A percentile compares a stretch with the other conserved stretches of the same genome.
Conservation (phyloP, 2,329 filamentous ascomycete genomes). For the Ceratocystis eucalypticola region DNA sequence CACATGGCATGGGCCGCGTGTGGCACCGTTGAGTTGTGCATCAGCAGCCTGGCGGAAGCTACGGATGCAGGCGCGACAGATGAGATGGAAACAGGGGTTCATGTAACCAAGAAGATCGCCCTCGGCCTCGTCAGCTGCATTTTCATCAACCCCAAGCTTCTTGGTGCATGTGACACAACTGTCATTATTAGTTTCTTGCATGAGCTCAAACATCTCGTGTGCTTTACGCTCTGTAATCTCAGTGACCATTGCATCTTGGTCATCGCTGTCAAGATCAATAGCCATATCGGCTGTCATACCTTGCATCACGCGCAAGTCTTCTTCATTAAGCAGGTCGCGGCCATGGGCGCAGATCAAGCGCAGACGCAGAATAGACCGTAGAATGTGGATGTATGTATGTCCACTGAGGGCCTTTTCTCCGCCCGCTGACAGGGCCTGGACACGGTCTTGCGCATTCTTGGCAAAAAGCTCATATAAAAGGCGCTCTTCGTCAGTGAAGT, state of each 20-base stretch:
- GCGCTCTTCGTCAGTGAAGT: slow-evolving; percentile 63
- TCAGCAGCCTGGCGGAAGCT: slow-evolving; percentile 42
- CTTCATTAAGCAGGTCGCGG: slow-evolving; percentile 73
- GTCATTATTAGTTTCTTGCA: slow-evolving; percentile 69
- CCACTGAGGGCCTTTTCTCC: slow-evolving; percentile 57
- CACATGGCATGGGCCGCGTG: slow-evolving; percentile 47
- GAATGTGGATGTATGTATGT: slow-evolving; percentile 81
- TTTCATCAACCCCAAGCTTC: slow-evolving; percentile 44
- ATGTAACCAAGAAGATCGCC: slow-evolving; percentile 61
- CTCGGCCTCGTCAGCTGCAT: slow-evolving; percentile 45
- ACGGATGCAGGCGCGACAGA: slow-evolving; percentile 63
- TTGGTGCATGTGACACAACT: slow-evolving; percentile 56
- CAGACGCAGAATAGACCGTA: slow-evolving; percentile 80
- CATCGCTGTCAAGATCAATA: slow-evolving; percentile 76
- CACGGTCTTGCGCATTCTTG: slow-evolving; percentile 63
- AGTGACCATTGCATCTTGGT: slow-evolving; percentile 43
- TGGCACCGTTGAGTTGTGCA: slow-evolving; percentile 25
- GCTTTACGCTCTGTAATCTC: slow-evolving; percentile 54
- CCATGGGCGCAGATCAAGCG: slow-evolving; percentile 88
- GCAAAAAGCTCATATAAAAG: slow-evolving; percentile 75
- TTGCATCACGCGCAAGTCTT: slow-evolving; percentile 67
- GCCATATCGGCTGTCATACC: slow-evolving; percentile 73
- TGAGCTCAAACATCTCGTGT: slow-evolving; percentile 72
- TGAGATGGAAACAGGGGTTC: slow-evolving; percentile 74
- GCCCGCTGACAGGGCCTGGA: slow-evolving; percentile 54